Base-by-base conservation (phyloP, 2,329 filamentous ascomycete species). In the Aureobasidium namibiae region DNA sequence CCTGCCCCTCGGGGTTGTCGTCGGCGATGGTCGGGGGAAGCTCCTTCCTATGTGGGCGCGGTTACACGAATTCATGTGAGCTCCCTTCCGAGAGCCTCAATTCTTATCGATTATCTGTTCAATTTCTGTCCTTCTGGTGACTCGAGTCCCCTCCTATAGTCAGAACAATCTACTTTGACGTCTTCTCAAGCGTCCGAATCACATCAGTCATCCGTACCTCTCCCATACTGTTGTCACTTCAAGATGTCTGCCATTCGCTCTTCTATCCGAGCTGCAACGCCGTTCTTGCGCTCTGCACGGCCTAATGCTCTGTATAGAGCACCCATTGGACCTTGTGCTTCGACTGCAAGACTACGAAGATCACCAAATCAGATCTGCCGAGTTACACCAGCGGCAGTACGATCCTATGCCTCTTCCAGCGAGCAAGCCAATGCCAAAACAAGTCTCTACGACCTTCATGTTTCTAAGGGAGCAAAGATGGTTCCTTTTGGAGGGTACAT, bases 401-500 rank as follows among this genome's bases (percentile, higher is more conserved):
- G 57, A 53, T 50, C 10, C 36, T 59, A 59, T 36, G 57, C 59
- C 24, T 57, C 59, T 23, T 38, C 46, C 11, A n/a, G 38, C 5
- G 48, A 38, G 1, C 26, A 54, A 18, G 21, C n/a, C 42, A 46
- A 57, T 6, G 34, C 33, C 8, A 61, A 39, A 74, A 95, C 90
- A 2, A 85, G 87, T 29, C 79, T 96, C 23, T 88, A 92, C 73
- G 85, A 90, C 67, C 78, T 95, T 23, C 89, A 95, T 73, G 69
- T 92, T 63, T 80, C 83, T 61, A 79, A 89, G 70, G 90, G 90
- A 65, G 94, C 82, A 65, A 96, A 95, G 77, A 94, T 97, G 84
- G 92, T 96, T 52, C 89, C 90, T n/a, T 99, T 96, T 75, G 92
- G 89, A 63, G 91, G 90, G 65, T 96, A 87, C 77, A 80, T 83